Evolutionary conservation across 2,329 filamentous ascomycete species (phyloP), one percentile per base, ranked within the genome.

Genomic region (Catunica adiposa): DNA sequence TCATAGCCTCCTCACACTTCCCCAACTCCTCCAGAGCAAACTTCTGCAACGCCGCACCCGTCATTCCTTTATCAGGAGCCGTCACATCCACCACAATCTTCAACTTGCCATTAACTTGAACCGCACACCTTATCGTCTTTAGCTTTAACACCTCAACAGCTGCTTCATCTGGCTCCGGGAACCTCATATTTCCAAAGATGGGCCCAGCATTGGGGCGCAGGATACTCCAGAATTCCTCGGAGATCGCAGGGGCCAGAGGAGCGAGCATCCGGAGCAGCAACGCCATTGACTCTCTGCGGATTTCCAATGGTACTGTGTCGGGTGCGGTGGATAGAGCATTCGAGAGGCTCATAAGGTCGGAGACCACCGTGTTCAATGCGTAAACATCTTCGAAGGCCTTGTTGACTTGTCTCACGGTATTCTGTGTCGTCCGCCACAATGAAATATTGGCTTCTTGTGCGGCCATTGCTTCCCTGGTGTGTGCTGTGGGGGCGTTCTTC

Each of bases 91-190:
- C 74, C 0, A 78, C 78, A 59, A 83, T 83, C 38, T 79, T 80
- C 60, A 86, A 67, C 66, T 84, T 89, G n/a, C 88, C 87, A 63
- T 94, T 88, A 59, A 94, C 69, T 63, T 89, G 84, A 15, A 94
- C 80, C 0, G 83, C 83, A 60, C 80, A 84, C 2, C 66, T 70
- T 65, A 75, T 68, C 61, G 77, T 63, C 34, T 50, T 38, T 60
- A 71, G 64, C 56, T 73, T 62, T 11, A 55, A 37, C 9, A 58
- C 29, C 7, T 17, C 22, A 5, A 53, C 29, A 51, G 29, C 29
- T 11, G 73, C 73, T 25, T 71, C 73, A 59, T 83, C 79, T 2
- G 70, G 64, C 0, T 61, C 64, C 0, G 85, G 86, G 70, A 86
- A 92, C 0, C 66, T 65, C 1, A 77, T 73, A 42, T 65, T 62